Percentiles rank a stretch among this genome's conserved stretches.
phyloP scores from a whole-genome alignment of 2,329 filamentous ascomycete genomes.

The Stromatinia cepivora region DNA sequence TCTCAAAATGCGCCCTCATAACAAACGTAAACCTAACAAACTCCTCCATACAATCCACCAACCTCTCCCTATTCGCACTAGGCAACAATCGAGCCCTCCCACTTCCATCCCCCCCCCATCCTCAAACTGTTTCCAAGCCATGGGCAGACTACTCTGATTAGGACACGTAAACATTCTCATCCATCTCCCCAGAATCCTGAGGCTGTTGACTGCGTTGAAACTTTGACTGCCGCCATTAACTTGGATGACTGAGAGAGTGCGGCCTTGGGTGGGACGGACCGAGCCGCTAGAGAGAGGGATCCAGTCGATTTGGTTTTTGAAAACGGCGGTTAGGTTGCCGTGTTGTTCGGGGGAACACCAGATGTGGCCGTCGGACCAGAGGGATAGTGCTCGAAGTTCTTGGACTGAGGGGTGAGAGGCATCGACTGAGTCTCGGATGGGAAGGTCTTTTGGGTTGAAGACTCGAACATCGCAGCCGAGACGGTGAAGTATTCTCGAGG shows the following conservation, averaged over 20 bases:
- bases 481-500: conserved; percentile 59
- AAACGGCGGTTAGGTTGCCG: conserved; percentile 64
- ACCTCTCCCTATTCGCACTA: conserved; percentile 57
- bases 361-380: conserved; percentile 66
- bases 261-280: conserved; percentile 64
- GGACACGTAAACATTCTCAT: conserved; percentile 69
- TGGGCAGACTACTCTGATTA: conserved; percentile 64
- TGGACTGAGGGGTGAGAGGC: conserved; percentile 61
- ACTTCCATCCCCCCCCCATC: conserved; percentile 46
- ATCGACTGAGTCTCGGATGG: conserved; percentile 59
- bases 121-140: conserved; percentile 63
- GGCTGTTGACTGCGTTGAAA: conserved; percentile 66
- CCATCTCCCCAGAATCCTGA: conserved; percentile 67
- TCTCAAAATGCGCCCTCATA: conserved; percentile 60
- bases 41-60: conserved; percentile 70
- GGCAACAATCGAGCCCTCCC: conserved; percentile 50
- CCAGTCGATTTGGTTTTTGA: conserved; percentile 73
- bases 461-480: conserved; percentile 67
- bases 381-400: conserved; percentile 59
- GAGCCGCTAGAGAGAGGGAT: conserved; percentile 62
- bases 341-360: conserved; percentile 69
- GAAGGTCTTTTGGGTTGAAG: conserved; percentile 58
- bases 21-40: conserved; percentile 68
- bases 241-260: conserved; percentile 62
- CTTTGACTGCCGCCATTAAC: conserved; percentile 65